phyloP scores from a whole-genome alignment of 1,284 basidiomycete genomes.

The Moniliophthora roreri region DNA sequence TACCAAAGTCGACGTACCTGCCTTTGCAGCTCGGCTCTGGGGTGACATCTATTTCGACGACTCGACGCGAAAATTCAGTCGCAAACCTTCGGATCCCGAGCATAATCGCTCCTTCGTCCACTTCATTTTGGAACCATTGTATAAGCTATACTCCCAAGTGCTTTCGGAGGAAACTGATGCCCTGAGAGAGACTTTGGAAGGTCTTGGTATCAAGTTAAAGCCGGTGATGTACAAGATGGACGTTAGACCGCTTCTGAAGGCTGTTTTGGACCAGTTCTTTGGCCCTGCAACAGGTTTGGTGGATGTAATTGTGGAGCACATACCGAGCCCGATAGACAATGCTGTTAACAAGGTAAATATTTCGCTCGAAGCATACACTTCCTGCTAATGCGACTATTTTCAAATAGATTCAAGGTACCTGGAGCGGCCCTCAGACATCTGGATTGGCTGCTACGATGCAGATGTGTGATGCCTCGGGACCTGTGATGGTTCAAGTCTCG shows the following conservation, averaged over 20 bases:
- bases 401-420: conserved; percentile 79
- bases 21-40: conserved; percentile 90
- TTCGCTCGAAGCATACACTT: not conserved
- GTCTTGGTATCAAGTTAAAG: conserved; percentile 86
- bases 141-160: conserved; percentile 96
- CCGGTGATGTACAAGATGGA: conserved; percentile 98
- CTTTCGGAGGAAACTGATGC: conserved; percentile 88
- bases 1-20: conserved; percentile 58
- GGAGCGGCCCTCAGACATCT: conserved; percentile 83
- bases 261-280: conserved; percentile 95
- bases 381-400: not conserved
- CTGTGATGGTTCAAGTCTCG: conserved; percentile 89
- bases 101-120: conserved; percentile 89
- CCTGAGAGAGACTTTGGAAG: conserved; percentile 79
- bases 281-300: conserved; percentile 87
- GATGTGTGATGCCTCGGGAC: conserved; percentile 81
- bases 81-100: conserved; percentile 82
- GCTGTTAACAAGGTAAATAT: conserved; percentile 67
- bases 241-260: conserved; percentile 91
- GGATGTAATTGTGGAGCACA: conserved; percentile 88
- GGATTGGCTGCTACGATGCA: conserved; percentile 80
- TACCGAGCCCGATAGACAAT: conserved; percentile 81
- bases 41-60: conserved; percentile 95
- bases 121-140: conserved; percentile 95
- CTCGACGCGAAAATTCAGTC: conserved; percentile 85